phyloP scores from a whole-genome alignment of 805 yeast species.

The Candida piceae region DNA sequence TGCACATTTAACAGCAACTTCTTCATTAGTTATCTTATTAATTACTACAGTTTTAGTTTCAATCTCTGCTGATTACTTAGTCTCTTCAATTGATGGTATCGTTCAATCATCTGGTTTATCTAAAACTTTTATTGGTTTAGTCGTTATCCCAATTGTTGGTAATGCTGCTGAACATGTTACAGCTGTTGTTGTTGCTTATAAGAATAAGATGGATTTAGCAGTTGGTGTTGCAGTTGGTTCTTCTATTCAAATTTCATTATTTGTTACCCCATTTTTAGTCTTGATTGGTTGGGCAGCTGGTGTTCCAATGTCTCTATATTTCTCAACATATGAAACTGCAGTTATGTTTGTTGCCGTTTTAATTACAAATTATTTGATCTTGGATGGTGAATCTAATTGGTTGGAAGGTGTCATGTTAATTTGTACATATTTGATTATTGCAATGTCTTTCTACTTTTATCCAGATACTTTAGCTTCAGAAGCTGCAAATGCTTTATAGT shows the following conservation, averaged over 20 bases:
- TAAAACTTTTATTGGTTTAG: slow-evolving; percentile 91
- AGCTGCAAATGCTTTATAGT: slow-evolving; percentile 4
- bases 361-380: slow-evolving; percentile 77
- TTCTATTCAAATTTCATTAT: slow-evolving; percentile 89
- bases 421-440: slow-evolving; percentile 80
- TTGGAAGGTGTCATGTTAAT: slow-evolving; percentile 91
- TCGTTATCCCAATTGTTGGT: slow-evolving; percentile 94
- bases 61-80: slow-evolving; percentile 87
- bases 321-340: slow-evolving; percentile 91
- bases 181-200: slow-evolving; percentile 89
- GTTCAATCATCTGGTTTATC: slow-evolving; percentile 82
- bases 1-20: slow-evolving; percentile 44
- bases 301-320: slow-evolving; percentile 88
- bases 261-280: slow-evolving; percentile 94
- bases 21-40: slow-evolving; percentile 53
- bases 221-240: slow-evolving; percentile 96
- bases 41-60: slow-evolving; percentile 76
- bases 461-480: slow-evolving; percentile 49
- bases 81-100: slow-evolving; percentile 86
- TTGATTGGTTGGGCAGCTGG: slow-evolving; percentile 88
- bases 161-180: slow-evolving; percentile 99
- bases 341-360: slow-evolving; percentile 86
- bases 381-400: slow-evolving; percentile 97
- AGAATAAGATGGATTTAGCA: slow-evolving; percentile 96
- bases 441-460: slow-evolving; percentile 83